Conservation (phyloP, 768 basidiomycete genomes). For the Serendipita sp. region DNA sequence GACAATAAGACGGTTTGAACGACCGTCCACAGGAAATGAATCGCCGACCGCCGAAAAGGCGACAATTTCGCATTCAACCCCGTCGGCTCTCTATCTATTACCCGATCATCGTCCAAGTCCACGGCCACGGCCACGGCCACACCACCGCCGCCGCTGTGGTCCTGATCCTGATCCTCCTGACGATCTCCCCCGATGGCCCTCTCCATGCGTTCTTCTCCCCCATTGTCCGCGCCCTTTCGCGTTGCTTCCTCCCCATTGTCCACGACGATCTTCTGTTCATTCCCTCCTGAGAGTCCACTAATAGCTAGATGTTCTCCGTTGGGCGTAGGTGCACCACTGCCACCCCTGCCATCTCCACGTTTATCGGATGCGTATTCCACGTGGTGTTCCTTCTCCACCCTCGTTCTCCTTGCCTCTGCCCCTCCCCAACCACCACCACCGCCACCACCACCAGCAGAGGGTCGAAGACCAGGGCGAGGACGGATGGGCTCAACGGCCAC, state of each 20-base stretch:
- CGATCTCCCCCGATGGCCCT: conserved; percentile 16
- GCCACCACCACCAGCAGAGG: conserved; percentile 13
- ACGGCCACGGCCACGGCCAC: background rate
- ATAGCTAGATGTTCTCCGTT: too few species aligned
- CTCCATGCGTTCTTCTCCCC: background rate
- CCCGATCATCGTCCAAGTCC: conserved; percentile 4
- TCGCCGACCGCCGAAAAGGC: conserved; percentile 64
- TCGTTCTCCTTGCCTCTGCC: background rate
- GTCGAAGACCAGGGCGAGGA: conserved; percentile 15
- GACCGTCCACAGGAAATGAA: conserved; percentile 53
- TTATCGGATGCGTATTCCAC: conserved; percentile 33
- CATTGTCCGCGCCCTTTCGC: background rate
- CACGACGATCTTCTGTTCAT: conserved; percentile 8
- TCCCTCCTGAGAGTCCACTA: too few species aligned
- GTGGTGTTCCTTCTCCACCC: conserved; percentile 19
- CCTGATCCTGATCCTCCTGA: conserved; percentile 13
- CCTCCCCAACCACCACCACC: background rate
- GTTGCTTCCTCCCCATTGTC: conserved; percentile 7
- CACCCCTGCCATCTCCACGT: conserved; percentile 10
- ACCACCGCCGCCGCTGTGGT: conserved; percentile 6
- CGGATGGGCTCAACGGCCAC: background rate
- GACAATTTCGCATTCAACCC: conserved; percentile 51
- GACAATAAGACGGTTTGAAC: too few species aligned
- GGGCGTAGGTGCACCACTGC: too few species aligned
- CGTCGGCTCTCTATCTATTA: conserved; percentile 44